Evolutionary conservation across 345 rosid genomes (phyloP).

Genomic region (Garcia nutans): DNA sequence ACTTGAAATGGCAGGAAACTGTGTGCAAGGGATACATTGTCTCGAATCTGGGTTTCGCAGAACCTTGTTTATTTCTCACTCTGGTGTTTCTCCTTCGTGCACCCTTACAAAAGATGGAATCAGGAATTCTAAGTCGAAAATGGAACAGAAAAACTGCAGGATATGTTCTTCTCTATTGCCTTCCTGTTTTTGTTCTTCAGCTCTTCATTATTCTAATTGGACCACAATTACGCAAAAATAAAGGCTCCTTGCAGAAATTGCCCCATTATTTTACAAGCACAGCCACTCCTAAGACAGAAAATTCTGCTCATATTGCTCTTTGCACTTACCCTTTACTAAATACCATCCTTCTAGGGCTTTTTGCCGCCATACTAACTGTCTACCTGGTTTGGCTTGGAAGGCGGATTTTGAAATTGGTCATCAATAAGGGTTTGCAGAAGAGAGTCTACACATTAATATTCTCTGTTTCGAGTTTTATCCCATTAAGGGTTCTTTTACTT

Average conservation of each 20-base stretch:
- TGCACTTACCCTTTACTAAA: constrained; percentile 91
- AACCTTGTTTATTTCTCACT: constrained; percentile 90
- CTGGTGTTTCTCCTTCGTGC: constrained; percentile 86
- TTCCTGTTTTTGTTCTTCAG: constrained; percentile 85
- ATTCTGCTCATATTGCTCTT: constrained; percentile 43
- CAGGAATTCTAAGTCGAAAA: constrained; percentile 59
- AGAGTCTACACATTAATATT: constrained; percentile 81
- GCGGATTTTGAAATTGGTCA: constrained; percentile 76
- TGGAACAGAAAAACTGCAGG: constrained; percentile 80
- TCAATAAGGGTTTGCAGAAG: constrained; percentile 86
- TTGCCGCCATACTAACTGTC: constrained; percentile 56
- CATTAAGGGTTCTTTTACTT: constrained; percentile 78
- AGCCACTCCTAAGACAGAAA: constrained; percentile 28
- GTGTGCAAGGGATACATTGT: constrained; percentile 87
- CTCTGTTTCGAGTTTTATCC: constrained; percentile 81
- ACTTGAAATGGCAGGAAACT: constrained; percentile 76
- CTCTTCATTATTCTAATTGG: constrained; percentile 64
- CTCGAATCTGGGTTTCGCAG: constrained; percentile 93
- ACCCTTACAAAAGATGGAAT: constrained; percentile 68
- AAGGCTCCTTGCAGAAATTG: constrained; percentile 41
- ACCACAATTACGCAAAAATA: constrained; percentile 54
- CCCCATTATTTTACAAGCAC: constrained; percentile 71
- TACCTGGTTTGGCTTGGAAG: constrained; percentile 94
- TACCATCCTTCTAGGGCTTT: constrained; percentile 81
- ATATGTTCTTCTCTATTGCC: constrained; percentile 63